Base-by-base conservation (phyloP, 2,329 filamentous ascomycete genomes). In the Neonectria magnoliae region DNA sequence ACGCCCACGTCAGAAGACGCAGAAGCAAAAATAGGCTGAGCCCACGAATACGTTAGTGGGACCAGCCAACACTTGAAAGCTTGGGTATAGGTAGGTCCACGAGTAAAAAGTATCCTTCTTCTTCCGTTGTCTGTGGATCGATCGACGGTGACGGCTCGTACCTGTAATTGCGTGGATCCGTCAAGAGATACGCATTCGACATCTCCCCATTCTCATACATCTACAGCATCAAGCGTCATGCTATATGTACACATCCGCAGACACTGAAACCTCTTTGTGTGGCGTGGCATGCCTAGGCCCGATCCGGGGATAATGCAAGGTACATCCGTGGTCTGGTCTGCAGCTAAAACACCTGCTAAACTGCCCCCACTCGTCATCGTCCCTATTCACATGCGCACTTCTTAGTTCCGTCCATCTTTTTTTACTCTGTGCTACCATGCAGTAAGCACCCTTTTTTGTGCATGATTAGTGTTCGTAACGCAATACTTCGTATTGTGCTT, bases 221-320 rank as follows among this genome's bases (percentile, higher is more conserved):
- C 36, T 16, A 38, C 36, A 25, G 25, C 25, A 25, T 25, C 6
- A 16, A 38, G 14, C 6, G 36, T 38, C 36, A 38, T 29, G 6
- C 25, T 25, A 25, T 25, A 25, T 25, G 25, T 25, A 25, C 8
- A 31, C 42, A 33, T 42, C 52, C 58, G 51, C 54, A 45, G 41
- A 33, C 57, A 50, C 58, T 38, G 44, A 42, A 27, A 57, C 59
- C 31, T 42, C 10, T 52, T 29, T 42, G n/a, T 51, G 27, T 51
- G 48, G 48, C 41, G 29, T 31, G 41, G 47, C 47, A 41, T 47
- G 45, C 57, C 56, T 57, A 47, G 33, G 45, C 48, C 45, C 10
- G 44, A 57, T 53, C 52, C 55, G 61, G 62, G 58, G 47, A 42
- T 54, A 45, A 68, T 68, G 63, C 63, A 65, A 65, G 63, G 63